A percentile compares a stretch with the other conserved stretches of the same genome.
These are phyloP conservation scores for Collybia nuda DNA, from an alignment of 768 basidiomycete genomes.

Conservation along the genomic window DNA sequence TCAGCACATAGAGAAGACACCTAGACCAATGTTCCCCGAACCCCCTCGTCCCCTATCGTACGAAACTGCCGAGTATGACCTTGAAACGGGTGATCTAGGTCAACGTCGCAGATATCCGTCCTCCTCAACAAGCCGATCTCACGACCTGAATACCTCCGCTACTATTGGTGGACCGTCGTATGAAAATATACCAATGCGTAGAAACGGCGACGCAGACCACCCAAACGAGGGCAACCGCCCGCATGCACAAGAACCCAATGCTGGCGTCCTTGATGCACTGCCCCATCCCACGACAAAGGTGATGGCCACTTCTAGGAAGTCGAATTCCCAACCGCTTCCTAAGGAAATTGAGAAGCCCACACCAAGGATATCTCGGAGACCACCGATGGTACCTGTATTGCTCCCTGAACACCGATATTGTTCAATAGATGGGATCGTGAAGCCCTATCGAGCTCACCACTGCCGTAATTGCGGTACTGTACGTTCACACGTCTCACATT, in stretches of 20 bases:
- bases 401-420: constrained; percentile 71
- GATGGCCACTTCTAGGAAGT: background rate
- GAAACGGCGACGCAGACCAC: background rate
- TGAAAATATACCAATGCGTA: constrained; percentile 29
- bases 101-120: background rate
- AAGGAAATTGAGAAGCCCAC: background rate
- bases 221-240: background rate
- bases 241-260: constrained; percentile 2
- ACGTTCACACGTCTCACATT: constrained; percentile 24
- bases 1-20: constrained; percentile 25
- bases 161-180: constrained; percentile 43
- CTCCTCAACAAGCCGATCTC: background rate
- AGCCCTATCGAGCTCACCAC: constrained; percentile 78
- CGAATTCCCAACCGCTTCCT: background rate
- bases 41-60: background rate
- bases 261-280: constrained; percentile 12
- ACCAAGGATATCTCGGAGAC: constrained; percentile 30
- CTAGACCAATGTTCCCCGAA: constrained; percentile 24
- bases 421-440: constrained; percentile 57
- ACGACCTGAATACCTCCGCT: constrained; percentile 18
- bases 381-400: constrained; percentile 42
- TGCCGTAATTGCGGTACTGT: constrained; percentile 84
- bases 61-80: constrained; percentile 1
- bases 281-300: constrained; percentile 3
- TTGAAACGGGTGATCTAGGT: background rate